Evolutionary conservation across 106 monocot genomes (phyloP).

Genomic region (Chionographis japonica): DNA sequence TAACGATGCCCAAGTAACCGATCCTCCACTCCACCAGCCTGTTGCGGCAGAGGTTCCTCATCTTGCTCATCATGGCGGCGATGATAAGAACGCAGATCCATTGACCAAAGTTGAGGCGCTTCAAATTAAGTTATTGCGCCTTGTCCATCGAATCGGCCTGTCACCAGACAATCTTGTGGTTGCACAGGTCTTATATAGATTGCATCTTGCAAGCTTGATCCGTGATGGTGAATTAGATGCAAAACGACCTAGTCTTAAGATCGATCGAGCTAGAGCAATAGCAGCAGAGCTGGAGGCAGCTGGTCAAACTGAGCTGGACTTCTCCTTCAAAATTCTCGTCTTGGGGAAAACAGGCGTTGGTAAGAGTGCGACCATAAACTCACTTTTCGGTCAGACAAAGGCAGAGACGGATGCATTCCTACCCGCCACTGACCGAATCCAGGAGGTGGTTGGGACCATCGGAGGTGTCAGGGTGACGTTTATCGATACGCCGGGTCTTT

Average conservation of each 20-base stretch:
- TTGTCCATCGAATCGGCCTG: constrained; percentile 57
- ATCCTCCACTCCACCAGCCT: constrained; percentile 12
- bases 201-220: constrained; percentile 81
- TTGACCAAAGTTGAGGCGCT: constrained; percentile 57
- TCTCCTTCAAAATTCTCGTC: constrained; percentile 76
- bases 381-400: constrained; percentile 55
- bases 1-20: constrained; percentile 8
- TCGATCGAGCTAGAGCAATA: constrained; percentile 43
- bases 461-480: constrained; percentile 71
- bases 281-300: constrained; percentile 52
- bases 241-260: constrained; percentile 35
- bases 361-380: constrained; percentile 96
- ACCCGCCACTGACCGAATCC: constrained; percentile 59
- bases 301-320: constrained; percentile 33
- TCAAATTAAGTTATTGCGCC: constrained; percentile 73
- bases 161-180: constrained; percentile 51
- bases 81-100: constrained; percentile 28
- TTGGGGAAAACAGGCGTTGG: constrained; percentile 88
- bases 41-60: constrained; percentile 22
- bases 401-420: constrained; percentile 54
- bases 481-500: constrained; percentile 90
- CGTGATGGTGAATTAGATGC: constrained; percentile 46
- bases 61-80: constrained; percentile 12
- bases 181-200: constrained; percentile 64
- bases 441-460: constrained; percentile 57